Evolutionary conservation across 345 rosid species (phyloP), one percentile per base, ranked within the genome.

Genomic region (Isatis tinctoria): DNA sequence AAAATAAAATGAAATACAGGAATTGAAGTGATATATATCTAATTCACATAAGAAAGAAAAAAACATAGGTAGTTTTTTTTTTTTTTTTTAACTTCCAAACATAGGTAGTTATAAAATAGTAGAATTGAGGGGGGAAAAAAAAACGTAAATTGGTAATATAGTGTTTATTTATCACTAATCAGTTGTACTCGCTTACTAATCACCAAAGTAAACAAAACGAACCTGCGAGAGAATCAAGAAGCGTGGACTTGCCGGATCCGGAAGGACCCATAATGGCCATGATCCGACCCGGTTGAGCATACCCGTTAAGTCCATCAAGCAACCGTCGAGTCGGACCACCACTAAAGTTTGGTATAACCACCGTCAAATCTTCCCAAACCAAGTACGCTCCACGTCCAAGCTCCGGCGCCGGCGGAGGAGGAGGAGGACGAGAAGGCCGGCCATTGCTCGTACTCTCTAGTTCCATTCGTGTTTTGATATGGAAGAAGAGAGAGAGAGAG

Each of bases 221-320:
- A 89, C 98, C 96, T 79, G 97, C 98, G 10, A 93, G 80, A 3
- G 98, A 78, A 81, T 90, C 98, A 56, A 93, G 93, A 54, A 93
- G 98, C 1, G 98, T 93, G 40, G 98, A 93, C 83, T 93, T 90
- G 14, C 98, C 98, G 37, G 97, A 93, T 8, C 98, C 98, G 26
- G 98, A 90, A 44, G 98, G 98, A 65, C 98, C 98, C 96, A 94
- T 90, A 66, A 94, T 90, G 8, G 98, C 98, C 96, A 88, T 85
- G 83, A 90, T 90, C 65, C 95, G 83, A 40, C 97, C 97, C 11
- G 97, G 97, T 80, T 91, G 97, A 68, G 97, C 98, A 61, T 63
- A 83, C 9, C 98, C 98, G 69, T 74, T 62, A 33, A 92, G 85
- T 37, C 97, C 91, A 36, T 87, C 85, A 33, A 95, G 92, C 85